These are phyloP conservation scores for cucumber (Cucumis sativus) DNA, from an alignment of 306 rosid species.

Conservation along the genomic window DNA sequence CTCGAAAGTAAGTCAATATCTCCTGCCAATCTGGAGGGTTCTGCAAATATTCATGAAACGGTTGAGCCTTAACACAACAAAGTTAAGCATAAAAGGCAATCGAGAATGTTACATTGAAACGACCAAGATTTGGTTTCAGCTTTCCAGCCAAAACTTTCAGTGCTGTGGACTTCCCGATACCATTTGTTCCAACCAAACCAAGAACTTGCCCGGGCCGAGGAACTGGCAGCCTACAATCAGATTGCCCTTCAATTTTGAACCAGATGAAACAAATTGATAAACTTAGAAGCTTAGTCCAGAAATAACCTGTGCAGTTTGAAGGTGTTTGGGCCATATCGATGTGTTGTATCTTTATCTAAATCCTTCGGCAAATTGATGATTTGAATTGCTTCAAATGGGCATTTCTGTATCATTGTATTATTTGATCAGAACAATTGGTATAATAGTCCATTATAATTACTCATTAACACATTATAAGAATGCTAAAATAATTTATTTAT, in stretches of 20 bases:
- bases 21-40: conserved; percentile 99
- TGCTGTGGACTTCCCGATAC: conserved; percentile 97
- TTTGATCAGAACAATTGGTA: conserved; percentile 1
- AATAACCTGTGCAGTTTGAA: conserved; percentile 86
- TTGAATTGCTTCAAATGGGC: conserved; percentile 95
- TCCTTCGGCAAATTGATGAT: conserved; percentile 92
- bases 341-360: conserved; percentile 84
- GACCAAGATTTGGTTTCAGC: conserved; percentile 87
- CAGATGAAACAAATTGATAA: neutral
- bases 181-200: conserved; percentile 94
- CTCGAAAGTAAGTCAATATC: conserved; percentile 81
- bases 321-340: conserved; percentile 89
- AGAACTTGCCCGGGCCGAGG: conserved; percentile 99
- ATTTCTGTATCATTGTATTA: conserved; percentile 45
- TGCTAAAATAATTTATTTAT: neutral
- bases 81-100: neutral
- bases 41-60: conserved; percentile 23
- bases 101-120: conserved; percentile 54
- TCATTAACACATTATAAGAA: neutral
- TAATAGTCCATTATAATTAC: neutral
- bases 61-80: neutral
- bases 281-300: neutral
- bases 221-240: conserved; percentile 62
- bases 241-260: conserved; percentile 11
- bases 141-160: conserved; percentile 94